Percentiles rank a stretch among this genome's conserved stretches.
These are phyloP conservation scores for Lupinus albus DNA, from an alignment of 306 rosid genomes.

Conservation along the genomic window DNA sequence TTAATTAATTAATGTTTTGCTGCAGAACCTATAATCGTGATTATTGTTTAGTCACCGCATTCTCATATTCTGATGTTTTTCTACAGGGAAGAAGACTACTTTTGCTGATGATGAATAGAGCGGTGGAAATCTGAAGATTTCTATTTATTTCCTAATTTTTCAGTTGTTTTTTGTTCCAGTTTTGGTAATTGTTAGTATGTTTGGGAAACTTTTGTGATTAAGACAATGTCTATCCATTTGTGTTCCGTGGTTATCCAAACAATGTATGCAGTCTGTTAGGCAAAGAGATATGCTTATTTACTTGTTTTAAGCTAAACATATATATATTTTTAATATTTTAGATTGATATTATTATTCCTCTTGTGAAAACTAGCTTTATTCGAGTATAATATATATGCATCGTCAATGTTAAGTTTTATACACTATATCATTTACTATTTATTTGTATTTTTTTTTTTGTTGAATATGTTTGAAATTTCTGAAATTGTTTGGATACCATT, in stretches of 20 bases:
- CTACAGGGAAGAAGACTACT: slow-evolving; percentile 39
- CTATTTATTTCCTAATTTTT: not conserved
- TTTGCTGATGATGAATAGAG: slow-evolving; percentile 42
- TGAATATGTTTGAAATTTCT: no score
- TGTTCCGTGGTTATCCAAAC: not conserved
- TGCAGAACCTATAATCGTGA: no score
- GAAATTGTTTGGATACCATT: no score
- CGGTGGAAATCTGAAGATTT: not conserved
- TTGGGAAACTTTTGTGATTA: slow-evolving; percentile 1
- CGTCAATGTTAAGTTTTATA: no score
- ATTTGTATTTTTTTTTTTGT: no score
- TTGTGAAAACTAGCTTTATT: no score
- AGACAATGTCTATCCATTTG: not conserved
- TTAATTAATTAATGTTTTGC: no score
- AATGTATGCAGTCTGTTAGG: not conserved
- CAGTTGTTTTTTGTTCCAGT: slow-evolving; percentile 14
- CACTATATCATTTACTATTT: no score
- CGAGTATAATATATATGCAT: no score
- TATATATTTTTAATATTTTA: no score
- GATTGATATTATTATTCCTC: no score
- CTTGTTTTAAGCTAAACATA: not conserved
- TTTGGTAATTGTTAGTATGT: slow-evolving; percentile 37
- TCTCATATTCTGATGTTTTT: not conserved
- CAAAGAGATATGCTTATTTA: not conserved
- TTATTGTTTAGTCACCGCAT: no score